Conservation (phyloP, 495 filamentous ascomycete genomes). For the Penicilliopsis zonata region DNA sequence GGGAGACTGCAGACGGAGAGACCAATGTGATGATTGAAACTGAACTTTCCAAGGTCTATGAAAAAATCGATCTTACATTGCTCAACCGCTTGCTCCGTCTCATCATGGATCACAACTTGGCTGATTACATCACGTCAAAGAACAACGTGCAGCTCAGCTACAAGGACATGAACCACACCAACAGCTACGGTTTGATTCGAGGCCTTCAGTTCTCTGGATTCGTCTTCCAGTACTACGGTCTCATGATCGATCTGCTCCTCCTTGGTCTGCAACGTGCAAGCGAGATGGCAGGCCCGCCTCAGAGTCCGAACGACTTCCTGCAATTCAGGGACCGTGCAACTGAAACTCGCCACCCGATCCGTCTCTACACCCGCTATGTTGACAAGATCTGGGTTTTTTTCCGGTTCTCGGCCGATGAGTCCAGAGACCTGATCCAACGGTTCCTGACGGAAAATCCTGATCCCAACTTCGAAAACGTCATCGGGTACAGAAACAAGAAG, state of each 20-base stretch:
- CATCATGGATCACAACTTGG: conserved; percentile 99
- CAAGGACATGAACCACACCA: conserved; percentile 99
- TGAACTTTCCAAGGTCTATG: conserved; percentile 94
- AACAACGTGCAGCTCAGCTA: conserved; percentile 99
- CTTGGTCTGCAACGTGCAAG: conserved; percentile 89
- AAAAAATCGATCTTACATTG: conserved; percentile 96
- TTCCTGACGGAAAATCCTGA: conserved; percentile 98
- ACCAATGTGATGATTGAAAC: conserved; percentile 99
- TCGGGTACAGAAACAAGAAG: conserved; percentile 98
- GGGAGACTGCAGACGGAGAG: conserved; percentile 90
- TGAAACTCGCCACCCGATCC: conserved; percentile 86
- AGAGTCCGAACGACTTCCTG: conserved; percentile 94
- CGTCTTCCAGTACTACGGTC: conserved; percentile 97
- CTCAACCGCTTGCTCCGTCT: conserved; percentile 85
- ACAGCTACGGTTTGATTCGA: conserved; percentile 96
- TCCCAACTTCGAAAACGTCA: conserved; percentile 99
- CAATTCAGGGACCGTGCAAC: conserved; percentile 89
- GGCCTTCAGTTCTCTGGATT: conserved; percentile 97
- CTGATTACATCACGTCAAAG: conserved; percentile 98
- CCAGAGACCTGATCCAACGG: conserved; percentile 89
- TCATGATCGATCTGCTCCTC: conserved; percentile 88
- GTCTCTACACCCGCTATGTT: conserved; percentile 93
- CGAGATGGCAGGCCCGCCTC: conserved; percentile 94
- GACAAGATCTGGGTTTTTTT: conserved; percentile 99
- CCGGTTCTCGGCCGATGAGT: conserved; percentile 86